phyloP scores from a whole-genome alignment of 2,329 filamentous ascomycete species.

The Penicillium sp. region DNA sequence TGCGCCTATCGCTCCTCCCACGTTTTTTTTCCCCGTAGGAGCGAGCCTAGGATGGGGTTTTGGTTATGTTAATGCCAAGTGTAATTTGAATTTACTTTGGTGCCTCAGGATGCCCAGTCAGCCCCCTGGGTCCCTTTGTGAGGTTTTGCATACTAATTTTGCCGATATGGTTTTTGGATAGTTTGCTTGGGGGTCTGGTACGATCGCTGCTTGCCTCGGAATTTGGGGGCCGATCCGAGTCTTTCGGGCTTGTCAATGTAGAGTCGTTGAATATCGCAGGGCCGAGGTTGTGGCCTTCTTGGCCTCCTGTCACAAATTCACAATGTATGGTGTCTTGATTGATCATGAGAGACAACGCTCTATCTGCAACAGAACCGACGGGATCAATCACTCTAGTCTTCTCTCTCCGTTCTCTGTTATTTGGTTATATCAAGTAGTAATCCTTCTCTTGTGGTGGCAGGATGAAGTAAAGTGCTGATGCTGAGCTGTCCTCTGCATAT shows the following conservation, averaged over 20 bases:
- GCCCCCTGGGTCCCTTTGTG: background rate
- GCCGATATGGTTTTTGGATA: background rate
- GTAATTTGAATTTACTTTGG: background rate
- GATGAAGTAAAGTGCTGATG: background rate
- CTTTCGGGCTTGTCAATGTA: background rate
- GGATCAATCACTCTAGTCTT: background rate
- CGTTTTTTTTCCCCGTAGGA: background rate
- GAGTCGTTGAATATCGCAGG: background rate
- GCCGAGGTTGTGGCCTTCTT: slow-evolving; percentile 2
- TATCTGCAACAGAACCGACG: background rate
- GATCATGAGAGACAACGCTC: background rate
- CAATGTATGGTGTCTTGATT: background rate
- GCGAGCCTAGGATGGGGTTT: background rate
- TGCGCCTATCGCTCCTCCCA: slow-evolving; percentile 1
- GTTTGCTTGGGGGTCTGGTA: background rate
- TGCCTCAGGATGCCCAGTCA: background rate
- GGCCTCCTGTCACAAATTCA: background rate
- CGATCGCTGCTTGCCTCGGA: slow-evolving; percentile 1
- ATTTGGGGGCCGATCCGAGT: slow-evolving; percentile 13
- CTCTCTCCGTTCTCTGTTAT: background rate
- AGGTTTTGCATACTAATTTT: background rate
- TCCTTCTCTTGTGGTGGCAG: background rate
- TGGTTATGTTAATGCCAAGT: background rate
- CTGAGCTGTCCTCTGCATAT: background rate
- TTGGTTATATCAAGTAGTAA: too few species aligned